phyloP scores from a whole-genome alignment of 192 early-diverging fungal species.

The Blastocladiella britannica region DNA sequence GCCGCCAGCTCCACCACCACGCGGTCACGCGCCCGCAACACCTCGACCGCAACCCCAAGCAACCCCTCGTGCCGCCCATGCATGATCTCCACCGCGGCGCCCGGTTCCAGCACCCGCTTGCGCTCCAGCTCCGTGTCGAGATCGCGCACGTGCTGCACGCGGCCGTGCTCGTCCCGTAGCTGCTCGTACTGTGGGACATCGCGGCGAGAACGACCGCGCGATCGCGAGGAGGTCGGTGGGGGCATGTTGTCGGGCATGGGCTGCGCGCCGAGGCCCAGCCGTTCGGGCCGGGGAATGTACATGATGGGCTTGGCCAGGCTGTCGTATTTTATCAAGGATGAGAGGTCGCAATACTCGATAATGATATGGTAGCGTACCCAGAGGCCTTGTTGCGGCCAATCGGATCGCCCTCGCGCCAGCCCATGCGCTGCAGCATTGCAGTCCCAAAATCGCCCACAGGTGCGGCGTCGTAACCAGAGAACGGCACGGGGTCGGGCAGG shows the following conservation, averaged over 20 bases:
- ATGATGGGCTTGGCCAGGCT: background rate
- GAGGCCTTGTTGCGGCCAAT: constrained; percentile 1
- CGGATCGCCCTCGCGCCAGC: background rate
- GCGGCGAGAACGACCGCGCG: no score
- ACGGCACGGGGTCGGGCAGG: background rate
- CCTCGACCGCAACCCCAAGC: background rate
- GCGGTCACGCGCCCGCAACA: background rate
- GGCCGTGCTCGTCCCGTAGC: background rate
- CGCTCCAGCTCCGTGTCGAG: background rate
- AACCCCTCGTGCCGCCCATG: background rate
- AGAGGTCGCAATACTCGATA: no score
- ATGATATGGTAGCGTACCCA: no score
- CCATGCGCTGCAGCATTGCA: background rate
- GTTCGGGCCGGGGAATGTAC: background rate
- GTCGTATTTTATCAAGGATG: no score
- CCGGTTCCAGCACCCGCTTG: background rate
- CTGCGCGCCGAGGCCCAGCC: background rate
- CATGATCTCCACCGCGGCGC: background rate
- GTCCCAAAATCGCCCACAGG: background rate
- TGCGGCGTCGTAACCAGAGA: background rate
- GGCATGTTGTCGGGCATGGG: background rate
- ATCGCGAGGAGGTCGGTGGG: background rate
- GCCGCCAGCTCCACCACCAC: background rate
- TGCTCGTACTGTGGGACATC: background rate
- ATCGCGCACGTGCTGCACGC: background rate